Conservation (phyloP, 164 flowering plant species). For the Akebia trifoliata region DNA sequence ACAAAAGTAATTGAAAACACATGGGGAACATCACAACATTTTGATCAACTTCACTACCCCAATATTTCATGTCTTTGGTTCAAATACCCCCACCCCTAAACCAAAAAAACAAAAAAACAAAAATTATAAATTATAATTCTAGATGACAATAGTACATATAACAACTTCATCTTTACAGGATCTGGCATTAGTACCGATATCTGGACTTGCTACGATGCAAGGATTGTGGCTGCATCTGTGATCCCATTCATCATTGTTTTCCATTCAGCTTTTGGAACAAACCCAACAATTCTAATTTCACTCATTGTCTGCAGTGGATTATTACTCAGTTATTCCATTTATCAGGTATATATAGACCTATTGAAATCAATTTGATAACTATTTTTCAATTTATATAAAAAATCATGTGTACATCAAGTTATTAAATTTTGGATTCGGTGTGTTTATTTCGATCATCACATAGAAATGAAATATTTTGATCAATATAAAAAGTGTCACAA, state of each 20-base stretch:
- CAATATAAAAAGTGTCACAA: not conserved
- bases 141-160: not conserved
- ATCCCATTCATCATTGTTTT: conserved; percentile 74
- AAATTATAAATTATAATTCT: not conserved
- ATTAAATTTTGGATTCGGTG: no score
- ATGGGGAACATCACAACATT: no score
- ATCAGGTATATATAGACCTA: conserved; percentile 50
- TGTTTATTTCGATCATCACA: no score
- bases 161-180: conserved; percentile 35
- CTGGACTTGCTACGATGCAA: conserved; percentile 78
- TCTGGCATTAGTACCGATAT: conserved; percentile 76
- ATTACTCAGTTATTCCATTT: conserved; percentile 59
- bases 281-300: conserved; percentile 45
- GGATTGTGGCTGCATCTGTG: conserved; percentile 78
- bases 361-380: not conserved
- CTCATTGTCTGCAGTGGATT: conserved; percentile 52
- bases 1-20: no score
- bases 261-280: conserved; percentile 58
- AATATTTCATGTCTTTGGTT: no score
- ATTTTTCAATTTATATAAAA: not conserved
- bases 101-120: no score
- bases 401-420: not conserved
- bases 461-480: no score
- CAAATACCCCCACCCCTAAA: no score
- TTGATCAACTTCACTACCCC: no score